Evolutionary conservation across 805 yeast species (phyloP).

Genomic region (Nematodospora valgi): DNA sequence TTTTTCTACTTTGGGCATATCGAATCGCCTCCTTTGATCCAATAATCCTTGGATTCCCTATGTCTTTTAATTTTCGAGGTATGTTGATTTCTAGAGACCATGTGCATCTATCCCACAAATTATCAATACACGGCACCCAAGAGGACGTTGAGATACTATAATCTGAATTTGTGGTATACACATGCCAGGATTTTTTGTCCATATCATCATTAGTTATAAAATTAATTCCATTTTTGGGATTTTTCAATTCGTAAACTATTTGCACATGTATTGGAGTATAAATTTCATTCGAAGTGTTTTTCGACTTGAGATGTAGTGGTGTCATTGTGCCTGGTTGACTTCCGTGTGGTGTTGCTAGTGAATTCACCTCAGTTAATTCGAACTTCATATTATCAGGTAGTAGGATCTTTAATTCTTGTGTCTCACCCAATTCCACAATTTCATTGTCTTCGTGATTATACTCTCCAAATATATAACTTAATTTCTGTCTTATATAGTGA

Average conservation of each 20-base stretch:
- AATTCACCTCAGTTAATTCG: conserved; percentile 32
- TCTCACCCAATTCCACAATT: conserved; percentile 21
- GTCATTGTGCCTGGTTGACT: conserved; percentile 29
- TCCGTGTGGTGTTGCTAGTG: conserved; percentile 22
- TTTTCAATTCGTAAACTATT: conserved; percentile 61
- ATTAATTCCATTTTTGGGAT: conserved; percentile 70
- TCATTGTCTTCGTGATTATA: conserved; percentile 26
- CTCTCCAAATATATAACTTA: conserved; percentile 52
- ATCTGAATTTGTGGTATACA: conserved; percentile 78
- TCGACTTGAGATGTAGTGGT: conserved; percentile 31
- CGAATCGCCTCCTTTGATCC: conserved; percentile 27
- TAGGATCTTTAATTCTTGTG: conserved; percentile 62
- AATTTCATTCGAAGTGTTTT: conserved; percentile 32
- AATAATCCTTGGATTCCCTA: conserved; percentile 47
- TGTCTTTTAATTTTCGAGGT: conserved; percentile 75
- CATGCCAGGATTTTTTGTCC: conserved; percentile 65
- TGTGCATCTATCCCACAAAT: conserved; percentile 79
- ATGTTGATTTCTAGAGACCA: conserved; percentile 90
- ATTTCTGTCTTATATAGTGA: conserved; percentile 52
- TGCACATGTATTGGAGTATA: conserved; percentile 73
- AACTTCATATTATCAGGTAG: conserved; percentile 67
- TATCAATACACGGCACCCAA: conserved; percentile 98
- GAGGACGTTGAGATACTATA: conserved; percentile 79
- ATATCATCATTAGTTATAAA: conserved; percentile 64
- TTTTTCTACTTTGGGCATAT: conserved; percentile 14